Base-by-base conservation (phyloP, 441 rosid species). In the Cnidoscolus chayamansa region DNA sequence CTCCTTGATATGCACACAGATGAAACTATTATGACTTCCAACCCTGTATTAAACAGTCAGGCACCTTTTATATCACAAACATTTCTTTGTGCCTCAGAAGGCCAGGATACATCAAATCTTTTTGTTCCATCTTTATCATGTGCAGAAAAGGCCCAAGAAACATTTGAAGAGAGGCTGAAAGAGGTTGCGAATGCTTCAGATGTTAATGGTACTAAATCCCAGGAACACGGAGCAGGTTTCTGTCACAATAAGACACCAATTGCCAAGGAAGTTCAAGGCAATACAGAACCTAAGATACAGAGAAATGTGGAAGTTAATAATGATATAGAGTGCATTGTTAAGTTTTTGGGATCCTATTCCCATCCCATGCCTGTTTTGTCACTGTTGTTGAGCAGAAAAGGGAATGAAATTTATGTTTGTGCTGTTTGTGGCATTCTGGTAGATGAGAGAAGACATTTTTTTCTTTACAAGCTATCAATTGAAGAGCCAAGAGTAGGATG, bases 331-430 rank as follows among this genome's bases (percentile, higher is more conserved):
- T 85, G 83, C 70, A 77, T 57, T 71, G 68, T 75, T 80, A 84
- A 85, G 58, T 81, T 86, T 76, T 77, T 88, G 57, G 99, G 99
- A 74, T 82, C 96, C 84, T 95, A 95, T 84, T 76, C 84, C 67
- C 96, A 86, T 70, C 95, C 88, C 43, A 58, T 77, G 80, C 96
- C 91, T 45, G 72, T 91, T 81, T 76, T 82, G 68, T 81, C 89
- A 40, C 78, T 95, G 68, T 73, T 82, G 77, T 78, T 91, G 75
- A 80, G 84, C 70, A 65, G 80, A 76, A 74, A 72, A 32, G 92
- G 82, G 60, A 78, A 80, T 85, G 89, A 85, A 80, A 79, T 90
- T 68, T 84, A 81, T 69, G 71, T 95, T 60, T 91, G 89, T 72
- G 86, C 78, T 77, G 72, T 85, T 70, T 88, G 96, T 83, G 91